Evolutionary conservation across 345 rosid species (phyloP), one percentile per base, ranked within the genome.

Genomic region (Eucalyptus shirleyi): DNA sequence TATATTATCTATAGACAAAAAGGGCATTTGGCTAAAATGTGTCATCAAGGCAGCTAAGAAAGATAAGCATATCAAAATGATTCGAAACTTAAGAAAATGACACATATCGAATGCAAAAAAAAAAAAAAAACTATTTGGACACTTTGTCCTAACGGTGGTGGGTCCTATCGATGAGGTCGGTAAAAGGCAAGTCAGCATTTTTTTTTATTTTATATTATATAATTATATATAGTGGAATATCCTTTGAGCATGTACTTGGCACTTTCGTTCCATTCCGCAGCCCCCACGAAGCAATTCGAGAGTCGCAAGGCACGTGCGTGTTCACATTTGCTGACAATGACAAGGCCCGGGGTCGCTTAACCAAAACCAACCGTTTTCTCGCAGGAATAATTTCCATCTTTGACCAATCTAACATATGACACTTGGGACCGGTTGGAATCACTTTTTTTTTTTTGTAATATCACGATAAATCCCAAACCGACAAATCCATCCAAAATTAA

Each of bases 81-180:
- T 56, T 56, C 3, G 3, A 56, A 24, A 1, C 13, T 56, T 2
- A 24, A 56, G 13, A 24, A 24, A 5, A 24, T 0, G 30, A 56
- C 62, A 56, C 1, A 5, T 24, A 23, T 65, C 3, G 2, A n/a
- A 69, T 69, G 42, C 13, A 1, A 19, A 51, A 16, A 17, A 51
- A 50, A 50, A 0, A 3, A 8, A 16, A n/a, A 32, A 65, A 1
- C 4, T n/a, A 3, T 34, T 34, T 34, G 44, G 24, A 34, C 44
- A 9, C 12, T 17, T 16, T 6, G 24, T 32, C 6, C 30, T 28
- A 60, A 60, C 4, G 32, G 32, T 11, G n/a, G 30, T 3, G 17
- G n/a, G 17, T 12, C 8, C 4, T 1, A 28, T 60, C 10, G 11
- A 10, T 72, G 0, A 72, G 44, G 40, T 69, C 13, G 44, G 24